A percentile compares a stretch with the other conserved stretches of the same genome.
These are phyloP conservation scores for Knoxdaviesia capensis DNA, from an alignment of 2,329 filamentous ascomycete genomes.

Conservation along the genomic window DNA sequence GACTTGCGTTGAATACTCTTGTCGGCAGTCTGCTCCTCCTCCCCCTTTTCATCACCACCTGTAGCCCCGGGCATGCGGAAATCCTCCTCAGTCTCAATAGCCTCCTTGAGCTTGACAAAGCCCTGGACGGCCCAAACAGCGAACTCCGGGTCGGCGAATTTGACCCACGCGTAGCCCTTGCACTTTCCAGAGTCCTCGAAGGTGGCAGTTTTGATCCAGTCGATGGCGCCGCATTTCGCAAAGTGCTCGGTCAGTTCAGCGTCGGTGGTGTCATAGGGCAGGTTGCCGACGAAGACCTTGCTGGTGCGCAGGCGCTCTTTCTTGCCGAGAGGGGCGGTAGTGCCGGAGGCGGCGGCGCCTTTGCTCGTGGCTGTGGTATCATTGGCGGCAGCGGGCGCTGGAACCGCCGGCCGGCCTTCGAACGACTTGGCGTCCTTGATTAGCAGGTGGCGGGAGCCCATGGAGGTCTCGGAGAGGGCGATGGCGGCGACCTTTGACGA, in stretches of 20 bases:
- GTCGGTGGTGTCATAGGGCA: slow-evolving; percentile 64
- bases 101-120: slow-evolving; percentile 51
- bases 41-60: slow-evolving; percentile 21
- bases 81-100: slow-evolving; percentile 40
- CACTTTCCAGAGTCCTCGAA: slow-evolving; percentile 97
- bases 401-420: slow-evolving; percentile 51
- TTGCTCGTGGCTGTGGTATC: slow-evolving; percentile 9
- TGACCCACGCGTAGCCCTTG: slow-evolving; percentile 93
- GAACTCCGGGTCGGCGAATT: slow-evolving; percentile 60
- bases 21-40: slow-evolving; percentile 18
- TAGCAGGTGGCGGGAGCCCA: slow-evolving; percentile 58
- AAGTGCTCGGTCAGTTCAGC: slow-evolving; percentile 70
- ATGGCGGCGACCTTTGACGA: slow-evolving; percentile 58
- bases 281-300: slow-evolving; percentile 82
- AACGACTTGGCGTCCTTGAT: slow-evolving; percentile 89
- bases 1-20: slow-evolving; percentile 23
- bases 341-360: slow-evolving; percentile 12
- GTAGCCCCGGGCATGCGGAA: slow-evolving; percentile 27
- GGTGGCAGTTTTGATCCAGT: slow-evolving; percentile 72
- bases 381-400: background rate
- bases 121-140: slow-evolving; percentile 55
- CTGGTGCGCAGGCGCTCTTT: slow-evolving; percentile 41
- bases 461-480: slow-evolving; percentile 64
- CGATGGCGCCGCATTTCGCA: slow-evolving; percentile 62
- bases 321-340: slow-evolving; percentile 14